Conservation (phyloP, 1,284 basidiomycete species). For the Pseudozyma sp. region DNA sequence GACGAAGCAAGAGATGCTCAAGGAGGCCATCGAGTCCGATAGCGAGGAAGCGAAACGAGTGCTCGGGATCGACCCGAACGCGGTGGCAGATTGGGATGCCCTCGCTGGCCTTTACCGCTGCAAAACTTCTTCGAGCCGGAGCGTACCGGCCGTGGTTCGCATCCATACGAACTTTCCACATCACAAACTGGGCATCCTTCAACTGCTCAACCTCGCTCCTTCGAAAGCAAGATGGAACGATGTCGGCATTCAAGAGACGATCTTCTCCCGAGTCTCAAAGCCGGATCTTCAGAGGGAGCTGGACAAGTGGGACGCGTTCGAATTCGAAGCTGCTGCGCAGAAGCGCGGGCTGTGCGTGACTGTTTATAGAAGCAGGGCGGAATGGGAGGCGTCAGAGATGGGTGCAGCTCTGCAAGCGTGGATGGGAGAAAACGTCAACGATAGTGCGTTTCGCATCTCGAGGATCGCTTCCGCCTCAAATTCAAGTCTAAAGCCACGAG, state of each 20-base stretch:
- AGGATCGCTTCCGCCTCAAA: constrained; percentile 2
- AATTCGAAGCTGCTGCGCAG: constrained; percentile 29
- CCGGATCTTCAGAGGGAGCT: constrained; percentile 13
- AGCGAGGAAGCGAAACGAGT: constrained; percentile 1
- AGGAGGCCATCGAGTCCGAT: background rate
- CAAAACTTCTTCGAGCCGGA: background rate
- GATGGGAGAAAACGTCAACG: constrained; percentile 12
- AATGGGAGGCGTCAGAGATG: constrained; percentile 30
- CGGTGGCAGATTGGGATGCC: constrained; percentile 29
- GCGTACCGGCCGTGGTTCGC: constrained; percentile 11
- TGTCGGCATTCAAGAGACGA: background rate
- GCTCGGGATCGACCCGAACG: constrained; percentile 12
- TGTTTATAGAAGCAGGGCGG: constrained; percentile 14
- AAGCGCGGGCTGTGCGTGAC: constrained; percentile 29
- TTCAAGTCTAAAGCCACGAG: background rate
- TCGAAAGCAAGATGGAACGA: constrained; percentile 7
- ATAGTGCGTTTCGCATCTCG: constrained; percentile 19
- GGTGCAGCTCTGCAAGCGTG: constrained; percentile 15
- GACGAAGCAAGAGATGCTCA: constrained; percentile 7
- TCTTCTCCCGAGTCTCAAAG: constrained; percentile 1
- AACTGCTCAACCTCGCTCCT: constrained; percentile 18
- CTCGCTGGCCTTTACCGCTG: constrained; percentile 25
- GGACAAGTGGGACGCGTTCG: constrained; percentile 24
- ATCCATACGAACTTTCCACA: constrained; percentile 46
- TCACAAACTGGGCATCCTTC: constrained; percentile 38